Evolutionary conservation across 306 rosid species (phyloP).

Genomic region (Alnus rubra): DNA sequence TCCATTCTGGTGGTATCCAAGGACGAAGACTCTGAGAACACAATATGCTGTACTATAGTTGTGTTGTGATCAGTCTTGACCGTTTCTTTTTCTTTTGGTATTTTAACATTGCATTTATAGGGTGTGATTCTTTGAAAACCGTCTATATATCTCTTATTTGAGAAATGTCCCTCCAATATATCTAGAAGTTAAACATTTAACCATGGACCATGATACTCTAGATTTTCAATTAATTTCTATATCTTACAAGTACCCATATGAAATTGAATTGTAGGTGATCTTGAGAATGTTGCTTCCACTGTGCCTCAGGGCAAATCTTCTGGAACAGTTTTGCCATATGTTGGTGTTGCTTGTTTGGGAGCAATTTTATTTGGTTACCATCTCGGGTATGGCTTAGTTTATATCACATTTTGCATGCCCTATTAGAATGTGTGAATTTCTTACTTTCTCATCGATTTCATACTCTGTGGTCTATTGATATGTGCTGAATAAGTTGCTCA

Average conservation of each 20-base stretch:
- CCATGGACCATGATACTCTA: constrained; percentile 6
- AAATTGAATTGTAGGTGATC: constrained; percentile 60
- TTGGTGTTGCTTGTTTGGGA: constrained; percentile 95
- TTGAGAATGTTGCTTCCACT: constrained; percentile 52
- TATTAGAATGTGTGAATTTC: constrained; percentile 5
- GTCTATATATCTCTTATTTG: not conserved
- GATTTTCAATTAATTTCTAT: constrained; percentile 10
- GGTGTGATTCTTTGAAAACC: constrained; percentile 4
- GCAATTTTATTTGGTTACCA: constrained; percentile 93
- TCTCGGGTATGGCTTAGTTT: constrained; percentile 67
- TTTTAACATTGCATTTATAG: not conserved
- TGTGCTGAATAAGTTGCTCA: not conserved
- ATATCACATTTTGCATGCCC: constrained; percentile 5
- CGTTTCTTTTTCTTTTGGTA: not conserved
- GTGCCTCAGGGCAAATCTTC: constrained; percentile 60
- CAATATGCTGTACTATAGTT: not conserved
- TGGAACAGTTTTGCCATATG: constrained; percentile 87
- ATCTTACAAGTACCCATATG: constrained; percentile 23
- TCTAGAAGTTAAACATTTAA: constrained; percentile 3
- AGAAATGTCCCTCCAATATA: constrained; percentile 6
- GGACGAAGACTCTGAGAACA: not conserved
- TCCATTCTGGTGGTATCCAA: not conserved
- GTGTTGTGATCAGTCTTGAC: not conserved
- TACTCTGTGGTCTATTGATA: not conserved
- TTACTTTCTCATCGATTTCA: constrained; percentile 1